A percentile compares a stretch with the other conserved stretches of the same genome.
phyloP scores from a whole-genome alignment of 306 rosid genomes.

The Trifolium dubium region DNA sequence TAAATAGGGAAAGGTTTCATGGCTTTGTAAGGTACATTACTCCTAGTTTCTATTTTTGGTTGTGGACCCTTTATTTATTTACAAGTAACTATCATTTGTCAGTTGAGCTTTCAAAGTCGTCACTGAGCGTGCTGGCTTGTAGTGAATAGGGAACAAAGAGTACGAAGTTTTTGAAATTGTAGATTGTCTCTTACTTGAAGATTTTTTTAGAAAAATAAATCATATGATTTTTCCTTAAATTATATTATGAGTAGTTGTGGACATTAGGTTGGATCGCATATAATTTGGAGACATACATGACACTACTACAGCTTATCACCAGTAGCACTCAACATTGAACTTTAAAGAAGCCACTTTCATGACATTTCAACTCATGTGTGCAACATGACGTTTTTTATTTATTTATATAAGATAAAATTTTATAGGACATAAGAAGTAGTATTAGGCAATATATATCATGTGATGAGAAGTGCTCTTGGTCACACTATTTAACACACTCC shows the following conservation, averaged over 20 bases:
- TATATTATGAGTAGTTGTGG: slow-evolving; percentile 31
- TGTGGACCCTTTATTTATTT: slow-evolving; percentile 34
- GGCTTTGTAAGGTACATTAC: slow-evolving; percentile 44
- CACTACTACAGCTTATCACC: slow-evolving; percentile 30
- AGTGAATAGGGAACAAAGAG: slow-evolving; percentile 49
- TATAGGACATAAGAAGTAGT: too few species aligned
- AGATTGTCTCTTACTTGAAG: slow-evolving; percentile 40
- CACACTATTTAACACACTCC: too few species aligned
- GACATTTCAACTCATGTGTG: slow-evolving; percentile 39
- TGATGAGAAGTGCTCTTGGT: too few species aligned
- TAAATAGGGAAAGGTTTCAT: slow-evolving; percentile 47
- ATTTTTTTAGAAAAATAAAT: not conserved
- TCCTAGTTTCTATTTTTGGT: slow-evolving; percentile 46
- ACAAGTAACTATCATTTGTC: slow-evolving; percentile 19
- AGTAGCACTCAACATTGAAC: slow-evolving; percentile 38
- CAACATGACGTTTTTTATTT: not conserved
- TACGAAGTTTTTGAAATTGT: slow-evolving; percentile 39
- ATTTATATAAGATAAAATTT: too few species aligned
- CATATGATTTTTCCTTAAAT: slow-evolving; percentile 36
- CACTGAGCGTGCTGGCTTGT: slow-evolving; percentile 41
- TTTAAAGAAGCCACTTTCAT: slow-evolving; percentile 43
- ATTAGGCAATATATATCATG: too few species aligned
- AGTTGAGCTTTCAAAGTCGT: slow-evolving; percentile 49
- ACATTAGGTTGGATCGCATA: slow-evolving; percentile 25
- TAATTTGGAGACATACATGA: slow-evolving; percentile 43